Evolutionary conservation across 2,329 filamentous ascomycete species (phyloP).

Genomic region (Ophiosphaerella korrae): DNA sequence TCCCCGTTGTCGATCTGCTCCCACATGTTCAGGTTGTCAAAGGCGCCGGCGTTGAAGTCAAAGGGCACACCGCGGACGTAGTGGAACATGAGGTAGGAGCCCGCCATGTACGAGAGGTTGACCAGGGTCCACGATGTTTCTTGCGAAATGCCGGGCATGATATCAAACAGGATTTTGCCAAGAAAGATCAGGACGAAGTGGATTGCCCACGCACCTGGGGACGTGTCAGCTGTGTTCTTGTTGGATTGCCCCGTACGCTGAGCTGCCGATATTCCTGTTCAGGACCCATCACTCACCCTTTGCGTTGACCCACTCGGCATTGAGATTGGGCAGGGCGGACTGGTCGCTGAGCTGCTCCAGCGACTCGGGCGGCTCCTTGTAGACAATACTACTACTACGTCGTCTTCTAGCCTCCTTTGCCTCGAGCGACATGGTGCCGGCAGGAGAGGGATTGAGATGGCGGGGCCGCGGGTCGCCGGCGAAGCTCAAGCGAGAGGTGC

Average conservation of each 20-base stretch:
- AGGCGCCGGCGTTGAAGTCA: slow-evolving; percentile 97
- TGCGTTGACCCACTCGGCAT: slow-evolving; percentile 98
- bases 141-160: slow-evolving; percentile 93
- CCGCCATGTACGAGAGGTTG: slow-evolving; percentile 99
- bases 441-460: slow-evolving; percentile 31
- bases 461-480: slow-evolving; percentile 72
- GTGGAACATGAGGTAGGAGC: slow-evolving; percentile 99
- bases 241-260: no score
- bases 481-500: slow-evolving; percentile 79
- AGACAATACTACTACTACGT: slow-evolving; percentile 97
- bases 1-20: slow-evolving; percentile 99
- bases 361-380: slow-evolving; percentile 94
- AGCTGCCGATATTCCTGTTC: no score
- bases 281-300: slow-evolving; percentile 73
- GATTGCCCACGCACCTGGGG: slow-evolving; percentile 91
- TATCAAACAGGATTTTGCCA: slow-evolving; percentile 96
- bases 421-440: slow-evolving; percentile 40
- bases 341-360: slow-evolving; percentile 98
- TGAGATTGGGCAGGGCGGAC: slow-evolving; percentile 90
- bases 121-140: slow-evolving; percentile 98
- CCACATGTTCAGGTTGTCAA: slow-evolving; percentile 99
- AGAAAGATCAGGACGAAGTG: slow-evolving; percentile 90
- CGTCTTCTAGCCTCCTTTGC: slow-evolving; percentile 74
- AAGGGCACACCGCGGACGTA: slow-evolving; percentile 97
- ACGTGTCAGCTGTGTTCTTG: slow-evolving; percentile 2